These are phyloP conservation scores for Aegilops speltoides DNA, from an alignment of 176 grass and related monocot genomes.

Conservation along the genomic window DNA sequence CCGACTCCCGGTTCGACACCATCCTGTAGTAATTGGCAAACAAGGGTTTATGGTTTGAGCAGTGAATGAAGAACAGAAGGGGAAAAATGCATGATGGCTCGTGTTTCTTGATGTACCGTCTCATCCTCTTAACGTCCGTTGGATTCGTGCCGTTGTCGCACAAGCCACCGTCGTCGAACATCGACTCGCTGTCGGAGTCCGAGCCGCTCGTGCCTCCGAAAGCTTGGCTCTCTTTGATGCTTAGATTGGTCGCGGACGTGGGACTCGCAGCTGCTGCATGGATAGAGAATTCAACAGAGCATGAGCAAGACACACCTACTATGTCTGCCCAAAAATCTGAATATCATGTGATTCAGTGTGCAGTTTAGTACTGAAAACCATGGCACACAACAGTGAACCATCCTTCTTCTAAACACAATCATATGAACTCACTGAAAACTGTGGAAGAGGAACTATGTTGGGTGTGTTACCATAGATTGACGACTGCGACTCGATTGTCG, in stretches of 20 bases:
- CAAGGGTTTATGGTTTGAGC: too few relatives aligned
- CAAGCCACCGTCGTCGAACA: slow-evolving; percentile 51
- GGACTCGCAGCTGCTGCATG: slow-evolving; percentile 62
- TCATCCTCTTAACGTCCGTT: slow-evolving; percentile 66
- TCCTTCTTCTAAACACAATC: neutral
- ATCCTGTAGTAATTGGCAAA: slow-evolving; percentile 42
- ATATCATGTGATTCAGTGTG: neutral
- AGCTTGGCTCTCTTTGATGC: slow-evolving; percentile 63
- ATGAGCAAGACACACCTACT: slow-evolving; percentile 18
- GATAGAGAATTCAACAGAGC: neutral
- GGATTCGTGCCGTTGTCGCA: slow-evolving; percentile 67
- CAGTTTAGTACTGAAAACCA: neutral
- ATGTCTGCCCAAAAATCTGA: too few relatives aligned
- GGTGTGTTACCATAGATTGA: slow-evolving; percentile 55
- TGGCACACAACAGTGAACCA: neutral
- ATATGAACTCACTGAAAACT: neutral
- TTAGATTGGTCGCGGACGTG: slow-evolving; percentile 66
- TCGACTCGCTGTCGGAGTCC: slow-evolving; percentile 72
- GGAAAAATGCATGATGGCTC: too few relatives aligned
- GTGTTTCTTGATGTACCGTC: slow-evolving; percentile 38
- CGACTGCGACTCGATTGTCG: slow-evolving; percentile 72
- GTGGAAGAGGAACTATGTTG: neutral
- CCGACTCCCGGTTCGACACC: slow-evolving; percentile 96
- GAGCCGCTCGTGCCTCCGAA: slow-evolving; percentile 74
- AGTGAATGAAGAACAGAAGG: too few relatives aligned